A percentile compares a stretch with the other conserved stretches of the same genome.
phyloP scores from a whole-genome alignment of 768 basidiomycete genomes.

The Cyathus striatus region DNA sequence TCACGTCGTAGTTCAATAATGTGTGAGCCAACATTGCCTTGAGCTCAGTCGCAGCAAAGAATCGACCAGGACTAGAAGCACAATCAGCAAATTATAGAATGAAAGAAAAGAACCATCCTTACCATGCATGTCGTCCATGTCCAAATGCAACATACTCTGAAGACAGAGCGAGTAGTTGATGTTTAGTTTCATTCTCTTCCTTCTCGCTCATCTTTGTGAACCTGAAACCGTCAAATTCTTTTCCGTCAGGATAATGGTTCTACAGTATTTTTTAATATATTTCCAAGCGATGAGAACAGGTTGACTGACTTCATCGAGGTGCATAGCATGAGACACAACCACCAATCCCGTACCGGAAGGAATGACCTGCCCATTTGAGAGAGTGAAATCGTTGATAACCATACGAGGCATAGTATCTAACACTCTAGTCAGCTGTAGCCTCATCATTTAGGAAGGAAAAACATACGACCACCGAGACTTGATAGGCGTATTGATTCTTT shows the following conservation, averaged over 20 bases:
- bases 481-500: constrained; percentile 30
- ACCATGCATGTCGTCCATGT: constrained; percentile 28
- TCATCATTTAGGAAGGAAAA: not conserved
- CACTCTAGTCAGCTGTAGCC: too few species aligned
- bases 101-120: not conserved
- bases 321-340: constrained; percentile 14
- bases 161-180: constrained; percentile 26
- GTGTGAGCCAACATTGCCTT: constrained; percentile 36
- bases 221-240: constrained; percentile 41
- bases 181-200: constrained; percentile 21
- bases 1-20: constrained; percentile 35
- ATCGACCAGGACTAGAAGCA: constrained; percentile 29
- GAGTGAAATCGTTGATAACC: constrained; percentile 17
- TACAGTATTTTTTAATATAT: constrained; percentile 3
- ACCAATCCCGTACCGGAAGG: constrained; percentile 20
- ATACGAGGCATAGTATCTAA: constrained; percentile 17
- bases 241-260: constrained; percentile 35
- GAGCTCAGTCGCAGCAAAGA: constrained; percentile 39
- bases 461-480: constrained; percentile 7
- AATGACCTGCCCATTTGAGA: constrained; percentile 19
- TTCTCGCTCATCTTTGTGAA: constrained; percentile 33
- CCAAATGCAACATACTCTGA: constrained; percentile 33
- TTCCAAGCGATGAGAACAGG: not conserved
- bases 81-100: not conserved
- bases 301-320: constrained; percentile 15